These are phyloP conservation scores for Claviceps pazoutovae DNA, from an alignment of 2,329 filamentous ascomycete genomes.

Conservation along the genomic window DNA sequence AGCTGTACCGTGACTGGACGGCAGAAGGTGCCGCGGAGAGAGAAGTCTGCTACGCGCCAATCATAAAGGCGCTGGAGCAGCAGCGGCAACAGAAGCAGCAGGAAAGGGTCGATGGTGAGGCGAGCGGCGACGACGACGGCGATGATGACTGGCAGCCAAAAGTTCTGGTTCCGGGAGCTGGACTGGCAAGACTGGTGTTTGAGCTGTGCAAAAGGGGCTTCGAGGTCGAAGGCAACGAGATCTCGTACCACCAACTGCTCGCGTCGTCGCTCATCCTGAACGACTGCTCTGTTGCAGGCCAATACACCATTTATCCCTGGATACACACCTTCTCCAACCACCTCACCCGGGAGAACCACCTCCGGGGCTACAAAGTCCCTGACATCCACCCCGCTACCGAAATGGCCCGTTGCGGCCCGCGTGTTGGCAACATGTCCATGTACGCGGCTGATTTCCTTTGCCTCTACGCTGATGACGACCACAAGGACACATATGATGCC, in stretches of 20 bases:
- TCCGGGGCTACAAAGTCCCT: slow-evolving; percentile 60
- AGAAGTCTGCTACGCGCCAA: slow-evolving; percentile 60
- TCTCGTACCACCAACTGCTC: slow-evolving; percentile 92
- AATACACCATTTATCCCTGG: slow-evolving; percentile 74
- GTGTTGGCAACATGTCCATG: slow-evolving; percentile 70
- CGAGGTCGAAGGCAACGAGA: slow-evolving; percentile 77
- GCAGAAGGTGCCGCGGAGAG: slow-evolving; percentile 61
- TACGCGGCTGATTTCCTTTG: slow-evolving; percentile 83
- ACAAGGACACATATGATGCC: slow-evolving; percentile 56
- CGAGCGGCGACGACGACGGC: slow-evolving; percentile 9
- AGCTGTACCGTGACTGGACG: slow-evolving; percentile 94
- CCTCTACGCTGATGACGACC: slow-evolving; percentile 55
- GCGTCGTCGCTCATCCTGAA: slow-evolving; percentile 69
- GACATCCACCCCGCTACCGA: slow-evolving; percentile 59
- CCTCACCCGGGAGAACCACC: slow-evolving; percentile 55
- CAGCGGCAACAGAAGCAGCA: slow-evolving; percentile 22
- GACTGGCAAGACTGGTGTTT: slow-evolving; percentile 76
- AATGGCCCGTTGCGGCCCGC: slow-evolving; percentile 25
- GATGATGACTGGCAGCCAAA: slow-evolving; percentile 32
- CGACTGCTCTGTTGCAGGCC: slow-evolving; percentile 40
- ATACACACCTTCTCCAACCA: slow-evolving; percentile 83
- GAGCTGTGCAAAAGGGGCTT: slow-evolving; percentile 67
- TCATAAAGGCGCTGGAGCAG: slow-evolving; percentile 49
- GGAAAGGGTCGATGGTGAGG: slow-evolving; percentile 21
- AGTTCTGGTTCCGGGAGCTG: slow-evolving; percentile 80